Conservation (phyloP, 148 eudicot species). For the Talinum fruticosum region DNA sequence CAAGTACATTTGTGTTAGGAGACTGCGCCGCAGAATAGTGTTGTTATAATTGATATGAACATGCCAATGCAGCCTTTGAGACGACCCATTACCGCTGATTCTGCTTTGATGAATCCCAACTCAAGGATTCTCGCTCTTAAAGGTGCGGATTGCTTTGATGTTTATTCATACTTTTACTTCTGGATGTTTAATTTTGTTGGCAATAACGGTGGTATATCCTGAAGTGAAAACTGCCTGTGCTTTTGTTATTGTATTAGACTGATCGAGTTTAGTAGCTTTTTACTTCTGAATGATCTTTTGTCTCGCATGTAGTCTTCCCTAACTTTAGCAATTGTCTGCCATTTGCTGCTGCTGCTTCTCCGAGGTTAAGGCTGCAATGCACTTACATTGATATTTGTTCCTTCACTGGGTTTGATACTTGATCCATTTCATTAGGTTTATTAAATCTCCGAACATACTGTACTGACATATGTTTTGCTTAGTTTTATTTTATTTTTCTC, state of each 20-base stretch:
- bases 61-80: conserved; percentile 92
- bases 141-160: conserved; percentile 40
- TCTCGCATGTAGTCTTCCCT: neutral
- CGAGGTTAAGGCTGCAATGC: neutral
- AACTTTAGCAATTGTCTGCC: neutral
- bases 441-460: neutral
- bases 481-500: neutral
- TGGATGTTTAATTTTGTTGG: neutral
- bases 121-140: conserved; percentile 82
- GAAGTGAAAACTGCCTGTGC: neutral
- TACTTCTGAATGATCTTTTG: neutral
- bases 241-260: neutral
- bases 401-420: neutral
- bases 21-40: conserved; percentile 86
- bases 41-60: conserved; percentile 81
- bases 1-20: conserved; percentile 93
- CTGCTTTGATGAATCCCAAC: conserved; percentile 92
- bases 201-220: neutral
- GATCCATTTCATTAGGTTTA: neutral
- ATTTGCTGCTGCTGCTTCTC: neutral
- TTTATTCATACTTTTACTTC: neutral
- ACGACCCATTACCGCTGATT: conserved; percentile 88
- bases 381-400: neutral
- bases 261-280: neutral
- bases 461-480: neutral